These are phyloP conservation scores for Malassezia obtusa DNA, from an alignment of 1,284 basidiomycete species.

Conservation along the genomic window DNA sequence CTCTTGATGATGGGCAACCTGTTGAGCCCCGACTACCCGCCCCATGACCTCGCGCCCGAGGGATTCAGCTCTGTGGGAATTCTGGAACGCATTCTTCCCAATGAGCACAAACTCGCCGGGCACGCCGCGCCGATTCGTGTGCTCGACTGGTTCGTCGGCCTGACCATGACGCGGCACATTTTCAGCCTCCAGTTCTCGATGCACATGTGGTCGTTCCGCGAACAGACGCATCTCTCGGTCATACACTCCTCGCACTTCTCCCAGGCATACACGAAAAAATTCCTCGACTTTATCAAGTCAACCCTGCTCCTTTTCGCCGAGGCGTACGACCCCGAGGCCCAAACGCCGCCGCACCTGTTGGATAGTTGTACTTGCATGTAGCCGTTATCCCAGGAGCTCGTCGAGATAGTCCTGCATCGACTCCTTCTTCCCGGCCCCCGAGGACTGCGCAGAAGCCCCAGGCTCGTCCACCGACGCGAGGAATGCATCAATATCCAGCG, in stretches of 20 bases:
- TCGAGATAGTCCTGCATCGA: slow-evolving; percentile 7
- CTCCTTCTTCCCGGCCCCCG: neutral
- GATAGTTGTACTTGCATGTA: neutral
- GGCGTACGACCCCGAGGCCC: slow-evolving; percentile 7
- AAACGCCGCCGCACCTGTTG: too few species aligned
- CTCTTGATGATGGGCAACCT: slow-evolving; percentile 4
- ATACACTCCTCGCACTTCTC: slow-evolving; percentile 8
- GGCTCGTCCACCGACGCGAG: slow-evolving; percentile 1
- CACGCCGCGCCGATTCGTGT: slow-evolving; percentile 7
- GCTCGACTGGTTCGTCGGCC: slow-evolving; percentile 10
- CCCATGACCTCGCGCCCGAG: slow-evolving; percentile 4
- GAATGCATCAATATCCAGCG: slow-evolving; percentile 14
- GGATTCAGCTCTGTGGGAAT: slow-evolving; percentile 17
- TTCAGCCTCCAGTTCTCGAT: slow-evolving; percentile 12
- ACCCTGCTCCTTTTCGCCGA: slow-evolving; percentile 5
- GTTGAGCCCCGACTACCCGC: slow-evolving; percentile 4
- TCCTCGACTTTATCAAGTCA: slow-evolving; percentile 10
- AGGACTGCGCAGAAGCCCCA: neutral
- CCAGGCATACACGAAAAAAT: neutral
- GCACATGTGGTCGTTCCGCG: slow-evolving; percentile 10
- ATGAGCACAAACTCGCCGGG: neutral
- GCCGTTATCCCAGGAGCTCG: neutral
- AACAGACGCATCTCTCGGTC: slow-evolving; percentile 9
- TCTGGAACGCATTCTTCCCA: slow-evolving; percentile 4
- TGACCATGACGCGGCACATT: slow-evolving; percentile 12